Evolutionary conservation across 176 grass and related monocot species (phyloP).

Genomic region (Aechmea fasciata): DNA sequence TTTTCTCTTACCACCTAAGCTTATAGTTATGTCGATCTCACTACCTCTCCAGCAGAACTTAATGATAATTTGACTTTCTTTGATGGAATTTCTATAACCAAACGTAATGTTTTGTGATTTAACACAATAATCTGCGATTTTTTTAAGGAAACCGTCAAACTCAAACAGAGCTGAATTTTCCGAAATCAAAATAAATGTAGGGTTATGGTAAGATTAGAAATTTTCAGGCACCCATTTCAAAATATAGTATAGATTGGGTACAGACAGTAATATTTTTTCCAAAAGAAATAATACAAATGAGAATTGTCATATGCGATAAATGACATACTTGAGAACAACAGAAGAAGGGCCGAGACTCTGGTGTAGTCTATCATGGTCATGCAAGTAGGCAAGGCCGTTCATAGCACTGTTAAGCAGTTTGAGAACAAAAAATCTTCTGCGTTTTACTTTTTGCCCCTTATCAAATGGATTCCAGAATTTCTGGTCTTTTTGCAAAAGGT

Average conservation of each 20-base stretch:
- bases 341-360: constrained; percentile 93
- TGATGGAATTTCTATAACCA: too few species aligned
- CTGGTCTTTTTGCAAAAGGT: constrained; percentile 22
- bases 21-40: too few species aligned
- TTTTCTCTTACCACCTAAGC: not conserved
- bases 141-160: not conserved
- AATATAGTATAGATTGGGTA: too few species aligned
- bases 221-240: too few species aligned
- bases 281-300: constrained; percentile 6
- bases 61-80: too few species aligned
- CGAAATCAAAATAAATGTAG: not conserved
- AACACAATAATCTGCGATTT: too few species aligned
- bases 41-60: too few species aligned
- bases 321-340: constrained; percentile 65
- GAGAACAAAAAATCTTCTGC: constrained; percentile 73
- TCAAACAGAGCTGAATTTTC: not conserved
- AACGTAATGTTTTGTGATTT: too few species aligned
- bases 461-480: constrained; percentile 48
- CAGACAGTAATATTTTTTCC: not conserved
- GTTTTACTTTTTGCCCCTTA: constrained; percentile 53
- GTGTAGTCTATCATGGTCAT: constrained; percentile 77
- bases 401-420: constrained; percentile 85
- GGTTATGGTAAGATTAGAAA: too few species aligned
- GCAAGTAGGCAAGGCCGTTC: constrained; percentile 66
- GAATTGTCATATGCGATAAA: constrained; percentile 1